Evolutionary conservation across 768 basidiomycete genomes (phyloP), one percentile per base, ranked within the genome.

Genomic region (Pisolithus orientalis): DNA sequence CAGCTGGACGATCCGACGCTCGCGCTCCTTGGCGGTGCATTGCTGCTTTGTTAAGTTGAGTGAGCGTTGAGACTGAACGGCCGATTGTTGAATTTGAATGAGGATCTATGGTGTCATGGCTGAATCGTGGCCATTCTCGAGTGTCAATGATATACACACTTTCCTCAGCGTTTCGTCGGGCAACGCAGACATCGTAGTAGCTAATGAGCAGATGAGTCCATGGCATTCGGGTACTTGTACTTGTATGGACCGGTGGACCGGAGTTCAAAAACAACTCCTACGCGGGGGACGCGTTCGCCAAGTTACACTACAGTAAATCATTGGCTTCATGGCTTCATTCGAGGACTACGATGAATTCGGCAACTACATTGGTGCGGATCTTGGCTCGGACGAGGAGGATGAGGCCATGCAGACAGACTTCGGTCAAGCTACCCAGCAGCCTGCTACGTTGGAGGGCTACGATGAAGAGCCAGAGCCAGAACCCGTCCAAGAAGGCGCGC

Each of bases 281-380:
- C 34, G 34, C 34, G 34, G 11, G 48, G 43, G 49, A 63, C 67
- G 56, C 63, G 63, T 65, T 53, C 50, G n/a, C 49, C 38, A 31
- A 49, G 56, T 47, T 13, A 43, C 31, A 14, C 42, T 27, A 53
- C 46, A 45, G 21, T 34, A 49, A 49, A 14, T 43, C 32, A 34
- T 39, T 49, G 46, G 29, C 49, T 37, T 49, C 44, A 82, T 82
- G 80, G 79, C 76, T 39, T 82, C 80, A 28, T 72, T 80, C 53
- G 78, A 90, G 59, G 89, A 91, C 66, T 91, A 91, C 62, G 89
- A 91, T 62, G 90, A 97, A 73, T 95, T 95, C 65, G 94, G 94
- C 59, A 97, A 96, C 78, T 96, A 97, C 71, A 94, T 97, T 66
- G 94, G 94, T 55, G 92, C 84, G 25, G 94, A 95, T 75, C 74